Evolutionary conservation across 257 asterid species (phyloP).

Genomic region (Fraxinus cuspidata): DNA sequence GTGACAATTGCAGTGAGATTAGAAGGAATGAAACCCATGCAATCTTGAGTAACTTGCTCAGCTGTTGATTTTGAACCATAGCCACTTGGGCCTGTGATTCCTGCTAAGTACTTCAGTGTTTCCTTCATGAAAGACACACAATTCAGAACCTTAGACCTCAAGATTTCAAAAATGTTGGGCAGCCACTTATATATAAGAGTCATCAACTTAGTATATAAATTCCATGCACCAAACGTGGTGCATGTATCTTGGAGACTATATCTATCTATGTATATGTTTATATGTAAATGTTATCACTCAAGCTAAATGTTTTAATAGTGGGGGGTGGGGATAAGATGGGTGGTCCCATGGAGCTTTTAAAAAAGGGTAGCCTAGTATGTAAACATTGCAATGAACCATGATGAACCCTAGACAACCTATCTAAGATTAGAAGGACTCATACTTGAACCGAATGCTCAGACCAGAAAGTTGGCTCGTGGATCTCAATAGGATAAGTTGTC

Average conservation of each 20-base stretch:
- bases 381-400: background rate
- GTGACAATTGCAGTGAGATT: conserved; percentile 87
- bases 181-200: conserved; percentile 53
- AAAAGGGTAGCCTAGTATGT: background rate
- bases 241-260: background rate
- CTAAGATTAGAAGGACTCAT: background rate
- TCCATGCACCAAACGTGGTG: conserved; percentile 47
- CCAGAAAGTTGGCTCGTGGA: background rate
- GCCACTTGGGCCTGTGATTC: conserved; percentile 82
- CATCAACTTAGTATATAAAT: conserved; percentile 33
- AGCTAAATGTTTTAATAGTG: background rate
- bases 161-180: conserved; percentile 39
- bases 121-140: conserved; percentile 53
- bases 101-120: conserved; percentile 73
- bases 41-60: conserved; percentile 52
- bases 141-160: conserved; percentile 46
- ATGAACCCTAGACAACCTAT: background rate
- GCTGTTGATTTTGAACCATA: conserved; percentile 82
- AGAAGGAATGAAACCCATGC: conserved; percentile 26
- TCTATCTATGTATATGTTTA: too few relatives aligned
- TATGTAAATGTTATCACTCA: background rate
- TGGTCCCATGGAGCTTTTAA: background rate
- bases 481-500: background rate
- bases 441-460: background rate
- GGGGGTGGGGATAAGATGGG: background rate